Percentiles rank a stretch among this genome's conserved stretches.
phyloP scores from a whole-genome alignment of 768 basidiomycete species.

The Naganishia friedmannii region DNA sequence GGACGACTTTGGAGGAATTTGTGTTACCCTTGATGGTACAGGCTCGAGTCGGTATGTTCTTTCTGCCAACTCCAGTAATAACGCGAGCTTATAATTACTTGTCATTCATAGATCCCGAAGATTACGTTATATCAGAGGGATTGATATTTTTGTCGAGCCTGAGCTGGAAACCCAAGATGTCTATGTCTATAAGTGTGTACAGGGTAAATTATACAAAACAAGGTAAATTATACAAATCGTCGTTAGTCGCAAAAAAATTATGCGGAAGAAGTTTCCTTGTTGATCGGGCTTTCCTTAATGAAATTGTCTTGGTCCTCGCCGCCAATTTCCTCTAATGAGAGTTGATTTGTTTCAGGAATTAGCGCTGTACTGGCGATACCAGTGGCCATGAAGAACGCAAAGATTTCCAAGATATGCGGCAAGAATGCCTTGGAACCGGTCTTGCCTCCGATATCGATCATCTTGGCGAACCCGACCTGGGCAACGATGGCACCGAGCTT shows the following conservation, averaged over 20 bases:
- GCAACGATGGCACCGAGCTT: conserved; percentile 54
- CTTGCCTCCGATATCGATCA: conserved; percentile 48
- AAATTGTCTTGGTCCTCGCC: conserved; percentile 42
- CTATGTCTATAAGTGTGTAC: neutral
- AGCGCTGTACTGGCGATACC: conserved; percentile 49
- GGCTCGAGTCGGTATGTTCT: conserved; percentile 73
- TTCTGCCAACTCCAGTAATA: too few relatives aligned
- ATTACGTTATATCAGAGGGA: conserved; percentile 86
- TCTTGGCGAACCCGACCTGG: conserved; percentile 52
- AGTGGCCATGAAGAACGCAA: conserved; percentile 50
- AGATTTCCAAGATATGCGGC: conserved; percentile 51
- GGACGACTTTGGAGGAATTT: conserved; percentile 87
- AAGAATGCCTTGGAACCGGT: conserved; percentile 41
- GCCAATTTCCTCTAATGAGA: conserved; percentile 44
- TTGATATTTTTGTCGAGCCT: conserved; percentile 81
- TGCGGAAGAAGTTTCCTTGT: neutral
- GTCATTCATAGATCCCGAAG: conserved; percentile 73
- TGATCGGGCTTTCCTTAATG: neutral
- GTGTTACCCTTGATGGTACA: conserved; percentile 94
- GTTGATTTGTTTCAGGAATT: conserved; percentile 51
- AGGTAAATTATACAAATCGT: neutral
- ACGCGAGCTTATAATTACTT: too few relatives aligned
- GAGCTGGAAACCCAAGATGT: conserved; percentile 45
- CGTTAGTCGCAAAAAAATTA: neutral
- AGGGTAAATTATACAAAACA: too few relatives aligned